phyloP scores from a whole-genome alignment of 176 grass and related monocot species.

The Puya raimondii region DNA sequence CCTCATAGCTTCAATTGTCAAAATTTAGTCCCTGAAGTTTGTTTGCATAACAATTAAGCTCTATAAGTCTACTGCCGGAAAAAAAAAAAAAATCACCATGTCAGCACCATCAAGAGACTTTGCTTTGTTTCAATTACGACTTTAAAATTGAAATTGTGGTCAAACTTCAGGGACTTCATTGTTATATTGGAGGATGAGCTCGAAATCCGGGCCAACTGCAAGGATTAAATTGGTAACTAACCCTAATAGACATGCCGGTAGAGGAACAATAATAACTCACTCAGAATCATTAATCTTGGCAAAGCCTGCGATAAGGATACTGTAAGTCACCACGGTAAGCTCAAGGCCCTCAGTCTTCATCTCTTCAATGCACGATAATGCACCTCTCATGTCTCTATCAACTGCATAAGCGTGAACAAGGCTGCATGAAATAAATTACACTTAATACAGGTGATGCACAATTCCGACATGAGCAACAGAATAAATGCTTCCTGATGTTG shows the following conservation, averaged over 20 bases:
- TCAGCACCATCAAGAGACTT: too few species aligned
- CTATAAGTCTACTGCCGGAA: too few species aligned
- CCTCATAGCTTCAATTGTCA: too few species aligned
- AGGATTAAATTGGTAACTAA: too few species aligned
- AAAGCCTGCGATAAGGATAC: conserved; percentile 88
- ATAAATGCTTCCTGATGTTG: neutral
- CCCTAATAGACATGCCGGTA: conserved; percentile 3
- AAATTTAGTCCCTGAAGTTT: too few species aligned
- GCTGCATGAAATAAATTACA: conserved; percentile 96
- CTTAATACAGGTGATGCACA: conserved; percentile 39
- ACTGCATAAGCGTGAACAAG: conserved; percentile 99
- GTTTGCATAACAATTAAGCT: too few species aligned
- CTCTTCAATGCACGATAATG: conserved; percentile 71
- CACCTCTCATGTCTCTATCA: conserved; percentile 94
- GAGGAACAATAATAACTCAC: conserved; percentile 41
- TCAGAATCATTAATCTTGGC: conserved; percentile 63
- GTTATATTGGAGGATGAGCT: too few species aligned
- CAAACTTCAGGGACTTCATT: too few species aligned
- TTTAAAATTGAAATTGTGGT: too few species aligned
- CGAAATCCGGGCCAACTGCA: too few species aligned
- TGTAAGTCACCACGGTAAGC: conserved; percentile 83
- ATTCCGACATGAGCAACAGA: neutral
- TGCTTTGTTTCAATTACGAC: too few species aligned
- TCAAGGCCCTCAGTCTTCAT: conserved; percentile 84
- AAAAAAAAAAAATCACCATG: too few species aligned